A percentile compares a stretch with the other conserved stretches of the same genome.
phyloP scores from a whole-genome alignment of 2,329 filamentous ascomycete species.

The Orbilia javanica region DNA sequence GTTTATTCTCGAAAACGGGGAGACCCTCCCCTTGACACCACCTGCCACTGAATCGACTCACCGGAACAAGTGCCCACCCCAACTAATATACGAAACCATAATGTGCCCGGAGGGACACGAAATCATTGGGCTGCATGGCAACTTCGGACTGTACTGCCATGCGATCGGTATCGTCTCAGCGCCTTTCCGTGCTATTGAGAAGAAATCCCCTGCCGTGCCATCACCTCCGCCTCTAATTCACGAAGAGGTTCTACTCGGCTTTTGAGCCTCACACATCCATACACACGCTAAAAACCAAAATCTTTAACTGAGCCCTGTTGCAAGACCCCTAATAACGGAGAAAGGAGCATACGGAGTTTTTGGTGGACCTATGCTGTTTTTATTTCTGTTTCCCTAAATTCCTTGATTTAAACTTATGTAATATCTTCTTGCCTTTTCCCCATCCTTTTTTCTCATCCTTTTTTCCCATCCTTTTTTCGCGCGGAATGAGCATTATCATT shows the following conservation, averaged over 20 bases:
- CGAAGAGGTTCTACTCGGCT: constrained; percentile 35
- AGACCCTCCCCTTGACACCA: constrained; percentile 35
- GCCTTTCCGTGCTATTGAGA: constrained; percentile 37
- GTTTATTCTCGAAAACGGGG: constrained; percentile 44
- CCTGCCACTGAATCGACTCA: constrained; percentile 43
- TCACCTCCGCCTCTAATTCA: constrained; percentile 3
- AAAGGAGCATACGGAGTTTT: neutral
- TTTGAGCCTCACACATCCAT: constrained; percentile 5
- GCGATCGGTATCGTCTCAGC: constrained; percentile 53
- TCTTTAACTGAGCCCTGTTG: neutral
- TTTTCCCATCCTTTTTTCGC: too few relatives aligned
- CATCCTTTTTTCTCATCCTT: neutral
- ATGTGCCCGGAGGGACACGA: constrained; percentile 55
- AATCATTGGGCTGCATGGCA: constrained; percentile 51
- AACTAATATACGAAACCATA: constrained; percentile 38
- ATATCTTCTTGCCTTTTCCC: too few relatives aligned
- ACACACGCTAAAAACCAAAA: neutral
- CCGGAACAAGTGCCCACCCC: constrained; percentile 47
- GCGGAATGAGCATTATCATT: neutral
- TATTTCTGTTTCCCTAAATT: neutral
- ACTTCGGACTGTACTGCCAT: constrained; percentile 54
- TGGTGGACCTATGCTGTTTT: neutral
- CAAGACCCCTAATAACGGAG: neutral
- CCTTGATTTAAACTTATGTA: too few relatives aligned
- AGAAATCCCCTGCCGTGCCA: constrained; percentile 24